phyloP scores from a whole-genome alignment of 768 basidiomycete genomes.

The Lentinula edodes region DNA sequence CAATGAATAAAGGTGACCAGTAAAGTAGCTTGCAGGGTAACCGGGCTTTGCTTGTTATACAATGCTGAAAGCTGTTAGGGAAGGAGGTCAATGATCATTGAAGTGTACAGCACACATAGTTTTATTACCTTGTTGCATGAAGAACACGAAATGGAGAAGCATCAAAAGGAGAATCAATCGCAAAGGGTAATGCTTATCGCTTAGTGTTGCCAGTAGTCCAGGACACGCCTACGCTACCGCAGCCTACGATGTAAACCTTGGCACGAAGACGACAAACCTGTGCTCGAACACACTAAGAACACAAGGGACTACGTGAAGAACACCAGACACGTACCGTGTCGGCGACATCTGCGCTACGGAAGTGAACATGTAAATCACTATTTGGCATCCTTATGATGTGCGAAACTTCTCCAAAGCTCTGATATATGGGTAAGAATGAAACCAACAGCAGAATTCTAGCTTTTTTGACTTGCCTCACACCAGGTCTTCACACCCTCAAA shows the following conservation, averaged over 20 bases:
- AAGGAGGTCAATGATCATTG: not conserved
- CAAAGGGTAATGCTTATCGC: slow-evolving; percentile 18
- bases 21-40: slow-evolving; percentile 3
- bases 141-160: not conserved
- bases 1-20: not conserved
- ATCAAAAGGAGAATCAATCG: no score
- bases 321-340: slow-evolving; percentile 55
- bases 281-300: not conserved
- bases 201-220: slow-evolving; percentile 57
- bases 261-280: slow-evolving; percentile 79
- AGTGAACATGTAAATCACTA: slow-evolving; percentile 74
- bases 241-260: slow-evolving; percentile 65
- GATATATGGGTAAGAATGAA: not conserved
- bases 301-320: not conserved
- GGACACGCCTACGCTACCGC: slow-evolving; percentile 74
- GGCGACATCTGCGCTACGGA: slow-evolving; percentile 70
- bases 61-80: not conserved
- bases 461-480: slow-evolving; percentile 58
- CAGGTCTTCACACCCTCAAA: slow-evolving; percentile 66
- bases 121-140: not conserved
- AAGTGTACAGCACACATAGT: not conserved
- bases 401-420: slow-evolving; percentile 75
- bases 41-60: not conserved
- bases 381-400: slow-evolving; percentile 71
- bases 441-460: slow-evolving; percentile 2